These are phyloP conservation scores for Aspergillus intermedius DNA, from an alignment of 2,329 filamentous ascomycete genomes.

Conservation along the genomic window DNA sequence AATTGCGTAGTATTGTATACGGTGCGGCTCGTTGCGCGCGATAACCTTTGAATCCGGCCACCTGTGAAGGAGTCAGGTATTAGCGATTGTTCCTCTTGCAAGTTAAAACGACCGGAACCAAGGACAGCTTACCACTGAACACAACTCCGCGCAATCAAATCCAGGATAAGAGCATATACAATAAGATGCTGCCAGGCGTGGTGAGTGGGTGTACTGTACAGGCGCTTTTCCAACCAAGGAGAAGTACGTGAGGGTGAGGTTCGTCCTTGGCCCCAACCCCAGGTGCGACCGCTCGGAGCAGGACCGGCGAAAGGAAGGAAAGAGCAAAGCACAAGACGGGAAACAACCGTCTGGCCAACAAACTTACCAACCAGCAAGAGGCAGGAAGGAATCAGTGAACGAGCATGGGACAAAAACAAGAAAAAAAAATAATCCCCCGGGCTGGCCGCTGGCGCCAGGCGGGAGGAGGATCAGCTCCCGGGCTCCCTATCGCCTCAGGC, in stretches of 20 bases:
- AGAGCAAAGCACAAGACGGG: slow-evolving; percentile 22
- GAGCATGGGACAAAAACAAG: slow-evolving; percentile 12
- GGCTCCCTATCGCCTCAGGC: slow-evolving; percentile 13
- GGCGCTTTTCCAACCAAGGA: slow-evolving; percentile 21
- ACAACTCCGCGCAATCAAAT: slow-evolving; percentile 8
- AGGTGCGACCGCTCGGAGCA: slow-evolving; percentile 23
- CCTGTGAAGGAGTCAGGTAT: neutral
- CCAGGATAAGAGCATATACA: slow-evolving; percentile 10
- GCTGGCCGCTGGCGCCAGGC: slow-evolving; percentile 12
- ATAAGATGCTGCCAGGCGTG: neutral
- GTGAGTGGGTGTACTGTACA: slow-evolving; percentile 4
- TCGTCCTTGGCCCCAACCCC: slow-evolving; percentile 23
- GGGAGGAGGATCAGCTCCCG: slow-evolving; percentile 19
- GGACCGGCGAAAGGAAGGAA: slow-evolving; percentile 17
- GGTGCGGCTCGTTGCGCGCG: neutral
- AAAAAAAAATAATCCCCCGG: slow-evolving; percentile 14
- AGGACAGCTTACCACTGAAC: slow-evolving; percentile 10
- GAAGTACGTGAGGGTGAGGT: slow-evolving; percentile 19
- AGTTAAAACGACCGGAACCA: neutral
- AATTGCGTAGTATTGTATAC: neutral
- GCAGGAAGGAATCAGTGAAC: slow-evolving; percentile 11
- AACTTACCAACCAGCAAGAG: slow-evolving; percentile 21
- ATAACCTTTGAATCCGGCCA: neutral
- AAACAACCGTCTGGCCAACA: slow-evolving; percentile 22
- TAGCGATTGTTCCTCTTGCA: neutral